Evolutionary conservation across 2,329 filamentous ascomycete genomes (phyloP), one percentile per base, ranked within the genome.

Genomic region (Purpureocillium takamizusanense): DNA sequence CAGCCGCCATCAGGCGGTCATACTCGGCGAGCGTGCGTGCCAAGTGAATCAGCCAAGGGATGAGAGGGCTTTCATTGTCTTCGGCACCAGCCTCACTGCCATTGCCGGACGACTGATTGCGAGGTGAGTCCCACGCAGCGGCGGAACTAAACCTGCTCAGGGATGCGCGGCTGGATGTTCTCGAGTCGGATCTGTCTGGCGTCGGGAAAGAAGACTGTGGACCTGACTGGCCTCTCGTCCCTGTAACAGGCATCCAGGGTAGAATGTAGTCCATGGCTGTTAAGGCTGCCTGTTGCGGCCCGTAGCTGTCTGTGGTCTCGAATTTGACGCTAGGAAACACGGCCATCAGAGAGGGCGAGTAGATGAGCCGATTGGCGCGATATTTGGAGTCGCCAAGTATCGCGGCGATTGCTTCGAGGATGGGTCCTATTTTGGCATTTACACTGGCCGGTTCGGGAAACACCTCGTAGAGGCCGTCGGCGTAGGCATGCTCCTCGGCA

Each of bases 311-410:
- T 69, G 2, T 57, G 7, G 66, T 62, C 1, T 70, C 61, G 38
- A 76, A 73, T 32, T 74, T 72, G 30, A 73, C 60, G 32, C 70
- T 68, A 3, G 81, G 81, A 43, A 87, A 84, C 10, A 85, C 74
- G 15, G 81, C 76, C 40, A 85, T 62, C 31, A 88, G 76, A 1
- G 78, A 72, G 2, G 81, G 81, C 1, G 83, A 82, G 42, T 75
- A 81, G 32, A 83, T 61, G 35, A 86, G 72, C 50, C 86, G 76
- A 46, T 81, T 81, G 9, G 86, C 81, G 39, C 87, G 77, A 58
- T 82, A 85, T 48, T 81, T 82, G 1, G 90, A 95, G 50, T 86
- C 78, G 43, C 80, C 75, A 36, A 95, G 75, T 35, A 95, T 83
- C 33, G 80, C 74, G 15, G 80, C 74, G 36, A 94, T 76, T 0